Evolutionary conservation across 306 rosid genomes (phyloP), one percentile per base, ranked within the genome.

Genomic region (Vicia faba): DNA sequence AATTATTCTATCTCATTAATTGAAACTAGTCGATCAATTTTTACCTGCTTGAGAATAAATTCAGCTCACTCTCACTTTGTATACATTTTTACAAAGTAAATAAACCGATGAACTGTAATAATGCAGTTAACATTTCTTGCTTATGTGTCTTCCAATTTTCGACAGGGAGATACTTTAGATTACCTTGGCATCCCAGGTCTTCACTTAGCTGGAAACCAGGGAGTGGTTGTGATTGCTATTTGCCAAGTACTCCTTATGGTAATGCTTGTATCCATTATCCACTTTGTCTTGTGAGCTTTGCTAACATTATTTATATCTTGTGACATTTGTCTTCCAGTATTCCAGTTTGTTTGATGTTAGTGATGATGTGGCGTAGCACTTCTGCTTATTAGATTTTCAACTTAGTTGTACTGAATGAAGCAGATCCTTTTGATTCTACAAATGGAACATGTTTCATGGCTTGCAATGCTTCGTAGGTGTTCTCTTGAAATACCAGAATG

Each of bases 191-290:
- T 92, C 80, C 91, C 82, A 6, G 98, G 98, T 66, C 91, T 92
- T 61, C 98, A 92, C 69, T 51, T 92, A 60, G 98, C 98, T 62
- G 98, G 98, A 84, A 82, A 96, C 81, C 98, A 89, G 81, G 98
- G 98, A 64, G 91, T 92, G 70, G 63, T 83, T 49, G 96, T 92
- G 77, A 89, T 92, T 76, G 98, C 98, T 58, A 78, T 92, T 66
- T 92, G 98, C 84, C 98, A 92, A 81, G 89, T 75, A 65, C 86
- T 92, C 45, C 86, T 89, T 68, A 92, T 92, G 98, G 98, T 92
- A 80, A 73, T 31, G 67, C 77, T 65, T 68, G 25, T 68, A 49
- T 36, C 14, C 38, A 19, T 14, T 36, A 18, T 70, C 44, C 58
- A 39, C 74, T 18, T 60, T 59, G 28, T 58, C 62, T 45, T 46